phyloP scores from a whole-genome alignment of 2,329 filamentous ascomycete species.

The Ophiostoma pallidulum region DNA sequence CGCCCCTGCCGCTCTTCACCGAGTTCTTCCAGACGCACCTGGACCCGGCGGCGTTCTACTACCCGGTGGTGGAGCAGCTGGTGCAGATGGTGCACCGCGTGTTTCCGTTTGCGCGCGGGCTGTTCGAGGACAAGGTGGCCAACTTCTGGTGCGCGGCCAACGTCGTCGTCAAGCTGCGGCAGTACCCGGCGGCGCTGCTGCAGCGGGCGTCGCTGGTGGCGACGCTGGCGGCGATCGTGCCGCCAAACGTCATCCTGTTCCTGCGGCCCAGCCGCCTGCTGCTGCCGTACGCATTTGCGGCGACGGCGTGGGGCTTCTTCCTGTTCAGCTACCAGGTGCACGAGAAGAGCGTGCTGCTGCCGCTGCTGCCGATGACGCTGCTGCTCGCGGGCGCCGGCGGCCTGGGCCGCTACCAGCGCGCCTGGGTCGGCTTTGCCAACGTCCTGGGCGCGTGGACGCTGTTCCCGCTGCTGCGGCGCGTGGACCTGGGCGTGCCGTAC shows the following conservation, averaged over 20 bases:
- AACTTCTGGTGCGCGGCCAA: constrained; percentile 97
- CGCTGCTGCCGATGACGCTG: constrained; percentile 86
- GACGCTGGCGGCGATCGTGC: constrained; percentile 67
- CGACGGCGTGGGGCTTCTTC: constrained; percentile 93
- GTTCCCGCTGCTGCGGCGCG: constrained; percentile 80
- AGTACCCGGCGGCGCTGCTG: constrained; percentile 60
- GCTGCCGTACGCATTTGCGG: constrained; percentile 69
- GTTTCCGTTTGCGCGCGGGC: constrained; percentile 88
- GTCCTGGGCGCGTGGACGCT: constrained; percentile 84
- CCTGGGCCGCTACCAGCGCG: constrained; percentile 62
- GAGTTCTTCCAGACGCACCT: constrained; percentile 45
- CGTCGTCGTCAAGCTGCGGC: constrained; percentile 75
- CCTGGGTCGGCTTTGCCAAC: constrained; percentile 96
- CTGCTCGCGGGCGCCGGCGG: constrained; percentile 72
- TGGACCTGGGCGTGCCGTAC: constrained; percentile 78
- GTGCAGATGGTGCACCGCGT: constrained; percentile 82
- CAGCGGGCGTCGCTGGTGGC: constrained; percentile 65
- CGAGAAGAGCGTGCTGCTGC: constrained; percentile 91
- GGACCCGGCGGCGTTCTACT: constrained; percentile 58
- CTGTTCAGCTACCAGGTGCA: constrained; percentile 97
- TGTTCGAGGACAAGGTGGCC: constrained; percentile 98
- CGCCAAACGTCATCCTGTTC: constrained; percentile 72
- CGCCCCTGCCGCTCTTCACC: constrained; percentile 52
- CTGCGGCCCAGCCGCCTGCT: constrained; percentile 66
- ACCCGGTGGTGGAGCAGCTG: constrained; percentile 66